These are phyloP conservation scores for Cephalotrichum gorgonifer DNA, from an alignment of 2,329 filamentous ascomycete species.

Conservation along the genomic window DNA sequence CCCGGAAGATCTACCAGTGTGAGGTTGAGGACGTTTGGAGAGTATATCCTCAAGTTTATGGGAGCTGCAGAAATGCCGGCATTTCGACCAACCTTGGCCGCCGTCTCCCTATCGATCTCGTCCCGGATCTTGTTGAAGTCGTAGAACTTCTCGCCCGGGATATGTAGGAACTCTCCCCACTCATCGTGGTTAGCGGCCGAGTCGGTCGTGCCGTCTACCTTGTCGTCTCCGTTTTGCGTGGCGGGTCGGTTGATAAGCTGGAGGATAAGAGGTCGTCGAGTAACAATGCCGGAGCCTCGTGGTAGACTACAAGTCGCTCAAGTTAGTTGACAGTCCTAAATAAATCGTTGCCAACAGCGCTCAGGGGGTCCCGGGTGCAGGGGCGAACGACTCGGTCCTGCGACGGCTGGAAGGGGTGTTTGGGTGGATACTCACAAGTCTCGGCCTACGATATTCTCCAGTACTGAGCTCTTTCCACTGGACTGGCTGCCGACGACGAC, in stretches of 20 bases:
- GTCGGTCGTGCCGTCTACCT: slow-evolving; percentile 59
- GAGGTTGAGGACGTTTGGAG: slow-evolving; percentile 91
- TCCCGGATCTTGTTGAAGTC: slow-evolving; percentile 98
- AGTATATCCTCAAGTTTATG: slow-evolving; percentile 98
- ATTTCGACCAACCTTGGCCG: slow-evolving; percentile 92
- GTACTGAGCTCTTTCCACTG: slow-evolving; percentile 96
- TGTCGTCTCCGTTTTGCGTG: slow-evolving; percentile 61
- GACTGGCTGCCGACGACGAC: slow-evolving; percentile 97
- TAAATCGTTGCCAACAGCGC: too few species aligned
- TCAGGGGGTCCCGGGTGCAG: not conserved
- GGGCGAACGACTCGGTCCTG: not conserved
- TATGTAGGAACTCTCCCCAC: slow-evolving; percentile 98
- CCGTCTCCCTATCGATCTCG: slow-evolving; percentile 93
- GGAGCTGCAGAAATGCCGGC: slow-evolving; percentile 91
- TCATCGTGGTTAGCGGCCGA: slow-evolving; percentile 87
- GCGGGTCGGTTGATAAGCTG: slow-evolving; percentile 90
- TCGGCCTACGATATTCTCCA: slow-evolving; percentile 97
- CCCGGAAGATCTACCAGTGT: slow-evolving; percentile 95
- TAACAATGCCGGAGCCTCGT: slow-evolving; percentile 95
- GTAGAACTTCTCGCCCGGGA: slow-evolving; percentile 93
- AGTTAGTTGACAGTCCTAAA: not conserved
- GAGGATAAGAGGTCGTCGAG: slow-evolving; percentile 86
- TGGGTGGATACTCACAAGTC: slow-evolving; percentile 73
- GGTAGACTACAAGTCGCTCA: slow-evolving; percentile 56
- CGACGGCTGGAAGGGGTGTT: too few species aligned